phyloP scores from a whole-genome alignment of 1,284 basidiomycete species.

The Termitomyces sp. region DNA sequence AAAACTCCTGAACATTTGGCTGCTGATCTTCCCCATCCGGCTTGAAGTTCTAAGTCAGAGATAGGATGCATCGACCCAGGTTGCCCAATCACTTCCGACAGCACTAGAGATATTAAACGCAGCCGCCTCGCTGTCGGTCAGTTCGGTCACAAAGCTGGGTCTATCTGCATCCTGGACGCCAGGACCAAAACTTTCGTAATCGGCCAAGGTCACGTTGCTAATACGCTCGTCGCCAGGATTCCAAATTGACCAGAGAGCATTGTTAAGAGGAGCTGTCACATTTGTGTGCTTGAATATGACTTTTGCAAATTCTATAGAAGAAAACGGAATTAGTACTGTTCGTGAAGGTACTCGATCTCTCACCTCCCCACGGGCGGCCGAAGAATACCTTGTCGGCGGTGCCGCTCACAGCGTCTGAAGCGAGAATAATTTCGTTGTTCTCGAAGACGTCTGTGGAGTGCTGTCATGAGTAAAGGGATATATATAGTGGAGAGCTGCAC shows the following conservation, averaged over 20 bases:
- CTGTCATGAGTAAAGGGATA: neutral
- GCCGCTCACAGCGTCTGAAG: slow-evolving; percentile 30
- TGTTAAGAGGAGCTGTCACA: slow-evolving; percentile 33
- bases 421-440: slow-evolving; percentile 41
- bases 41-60: slow-evolving; percentile 13
- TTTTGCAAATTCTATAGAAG: slow-evolving; percentile 20
- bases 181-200: slow-evolving; percentile 38
- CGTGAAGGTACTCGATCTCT: neutral
- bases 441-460: slow-evolving; percentile 38
- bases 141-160: slow-evolving; percentile 34
- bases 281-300: slow-evolving; percentile 42
- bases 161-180: slow-evolving; percentile 29
- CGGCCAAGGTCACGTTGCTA: slow-evolving; percentile 39
- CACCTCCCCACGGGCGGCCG: slow-evolving; percentile 47
- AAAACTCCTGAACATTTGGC: neutral
- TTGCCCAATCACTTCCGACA: slow-evolving; percentile 36
- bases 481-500: slow-evolving; percentile 8
- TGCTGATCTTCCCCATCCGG: neutral
- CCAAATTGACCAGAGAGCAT: slow-evolving; percentile 44
- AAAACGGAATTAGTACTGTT: neutral
- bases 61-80: slow-evolving; percentile 41
- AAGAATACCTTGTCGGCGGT: slow-evolving; percentile 34
- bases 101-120: slow-evolving; percentile 36
- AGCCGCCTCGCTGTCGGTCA: slow-evolving; percentile 30
- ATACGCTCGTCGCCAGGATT: slow-evolving; percentile 31